Evolutionary conservation across 2,329 filamentous ascomycete genomes (phyloP), one percentile per base, ranked within the genome.

Genomic region (Pyrenophora tritici-repentis): DNA sequence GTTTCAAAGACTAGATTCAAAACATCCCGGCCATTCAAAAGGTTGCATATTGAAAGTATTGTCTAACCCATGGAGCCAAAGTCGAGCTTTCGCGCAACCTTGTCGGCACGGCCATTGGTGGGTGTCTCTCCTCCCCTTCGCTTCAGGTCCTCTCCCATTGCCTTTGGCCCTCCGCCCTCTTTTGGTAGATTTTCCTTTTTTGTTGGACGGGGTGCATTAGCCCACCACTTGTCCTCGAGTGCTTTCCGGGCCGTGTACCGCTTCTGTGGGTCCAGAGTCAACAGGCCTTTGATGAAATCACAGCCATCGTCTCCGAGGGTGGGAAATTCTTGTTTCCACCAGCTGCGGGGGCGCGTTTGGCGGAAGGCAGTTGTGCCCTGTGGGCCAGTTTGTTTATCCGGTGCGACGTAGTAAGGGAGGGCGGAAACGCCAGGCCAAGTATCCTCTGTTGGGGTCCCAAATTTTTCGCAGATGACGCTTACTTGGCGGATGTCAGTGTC

Each of bases 341-440:
- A 87, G 48, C 89, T 86, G 55, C 83, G 83, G 1, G 85, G 84
- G 56, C 91, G 86, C 51, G 83, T 84, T 2, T 84, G 84, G 59
- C 55, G 85, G 81, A 48, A 45, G 0, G 64, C 56, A 12, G 45
- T 53, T 24, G 43, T 51, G 16, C 58, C 57, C 24, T 60, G 83
- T 67, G 43, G 42, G 3, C 50, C 51, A 2, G 49, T 47, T 55
- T 63, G 56, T 24, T 57, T 60, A 3, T 84, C 83, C 1, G 87
- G 82, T 1, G 88, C 83, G n/a, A 91, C 84, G 74, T 94, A 99
- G 53, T 87, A 87, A 12, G 86, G 85, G 9, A 99, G 79, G 57
- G 85, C 85, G 4, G 86, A 86, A 6, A 99, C 92, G 22, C 93
- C 93, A 1, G 94, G 92, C 94, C 94, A 99, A 71, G 91, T 93